phyloP scores from a whole-genome alignment of 176 grass and related monocot genomes.

The Bothriochloa decipiens region DNA sequence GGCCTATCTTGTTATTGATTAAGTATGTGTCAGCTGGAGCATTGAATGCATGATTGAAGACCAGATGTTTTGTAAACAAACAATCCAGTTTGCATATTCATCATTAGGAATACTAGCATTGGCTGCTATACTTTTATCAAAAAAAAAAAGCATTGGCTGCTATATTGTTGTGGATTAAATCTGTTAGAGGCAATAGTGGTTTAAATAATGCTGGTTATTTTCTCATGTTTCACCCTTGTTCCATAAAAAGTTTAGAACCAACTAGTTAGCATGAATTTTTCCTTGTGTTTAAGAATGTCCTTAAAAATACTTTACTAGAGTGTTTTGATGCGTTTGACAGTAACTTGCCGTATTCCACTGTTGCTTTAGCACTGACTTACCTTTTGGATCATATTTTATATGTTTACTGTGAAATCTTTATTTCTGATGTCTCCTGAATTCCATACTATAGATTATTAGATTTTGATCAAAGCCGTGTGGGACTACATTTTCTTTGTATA shows the following conservation, averaged over 20 bases:
- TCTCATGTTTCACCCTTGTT: neutral
- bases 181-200: neutral
- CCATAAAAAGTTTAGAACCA: neutral
- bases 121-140: neutral
- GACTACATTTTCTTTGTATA: neutral
- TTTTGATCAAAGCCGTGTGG: neutral
- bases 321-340: constrained; percentile 2
- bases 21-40: constrained; percentile 5
- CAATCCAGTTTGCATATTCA: neutral
- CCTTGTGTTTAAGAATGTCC: neutral
- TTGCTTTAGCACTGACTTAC: neutral
- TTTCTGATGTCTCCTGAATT: neutral
- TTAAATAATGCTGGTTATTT: constrained; percentile 3
- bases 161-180: constrained; percentile 19
- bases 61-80: neutral
- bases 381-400: neutral
- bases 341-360: neutral
- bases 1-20: neutral
- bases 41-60: neutral
- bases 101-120: neutral
- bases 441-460: neutral
- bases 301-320: neutral
- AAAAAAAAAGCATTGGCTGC: neutral
- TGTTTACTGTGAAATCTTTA: neutral
- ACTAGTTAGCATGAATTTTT: neutral